Evolutionary conservation across 768 basidiomycete genomes (phyloP), one percentile per base, ranked within the genome.

Genomic region (Boletellus ananas): DNA sequence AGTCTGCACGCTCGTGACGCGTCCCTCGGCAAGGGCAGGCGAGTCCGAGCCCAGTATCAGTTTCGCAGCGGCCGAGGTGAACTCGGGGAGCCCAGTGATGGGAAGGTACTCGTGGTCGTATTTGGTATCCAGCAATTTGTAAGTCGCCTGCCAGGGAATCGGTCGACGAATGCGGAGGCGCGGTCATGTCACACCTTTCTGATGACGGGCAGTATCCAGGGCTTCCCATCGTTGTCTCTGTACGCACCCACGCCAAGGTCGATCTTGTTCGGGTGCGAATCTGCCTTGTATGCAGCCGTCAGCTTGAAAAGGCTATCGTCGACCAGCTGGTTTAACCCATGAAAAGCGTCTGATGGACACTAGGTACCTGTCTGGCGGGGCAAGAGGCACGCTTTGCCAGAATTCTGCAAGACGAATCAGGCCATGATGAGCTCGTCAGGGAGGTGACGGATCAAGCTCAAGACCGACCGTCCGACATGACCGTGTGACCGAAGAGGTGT

Each of bases 231-330:
- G 59, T 93, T 79, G 62, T 94, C 94, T 58, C 93, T 80, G 67
- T 96, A 96, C 8, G 93, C 94, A 39, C 93, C 94, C 39, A 94
- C 93, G 34, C 93, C 92, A 20, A 96, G 77, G 68, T 95, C 95
- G 70, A 94, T 77, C 75, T 96, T 96, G 54, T 84, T 70, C 13
- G 80, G 75, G 66, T 76, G 79, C 3, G 79, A 63, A 66, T 96
- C 90, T 25, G 79, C 81, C 67, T 94, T 92, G 82, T 84, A 95
- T 2, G 90, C 83, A 17, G 90, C 87, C 0, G 91, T 92, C 56
- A 96, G 78, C 73, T 90, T 84, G 81, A 92, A 92, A 63, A 93
- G 93, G 71, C 90, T 93, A 58, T 50, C 37, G 37, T 17, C 10
- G 34, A 56, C 49, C 54, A 48, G 47, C 38, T 25, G 40, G n/a